Evolutionary conservation across 2,329 filamentous ascomycete genomes (phyloP).

Genomic region (Alternaria tenuissima): DNA sequence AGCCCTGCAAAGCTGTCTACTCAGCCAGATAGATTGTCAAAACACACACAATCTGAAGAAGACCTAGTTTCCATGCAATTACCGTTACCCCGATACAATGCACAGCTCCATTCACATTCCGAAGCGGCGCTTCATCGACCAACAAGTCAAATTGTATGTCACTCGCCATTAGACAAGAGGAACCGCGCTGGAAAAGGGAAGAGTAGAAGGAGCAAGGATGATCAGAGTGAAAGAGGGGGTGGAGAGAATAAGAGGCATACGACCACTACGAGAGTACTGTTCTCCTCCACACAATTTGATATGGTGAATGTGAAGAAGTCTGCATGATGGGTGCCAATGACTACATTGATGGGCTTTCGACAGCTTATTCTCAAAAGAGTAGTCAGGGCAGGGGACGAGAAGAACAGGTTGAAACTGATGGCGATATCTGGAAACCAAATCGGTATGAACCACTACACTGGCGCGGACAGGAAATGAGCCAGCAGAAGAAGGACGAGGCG

Average conservation of each 20-base stretch:
- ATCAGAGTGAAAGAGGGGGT: not conserved
- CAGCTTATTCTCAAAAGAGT: not conserved
- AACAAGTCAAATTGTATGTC: constrained; percentile 5
- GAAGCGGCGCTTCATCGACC: constrained; percentile 2
- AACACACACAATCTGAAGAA: constrained; percentile 9
- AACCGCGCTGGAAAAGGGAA: not conserved
- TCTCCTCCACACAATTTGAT: constrained; percentile 1
- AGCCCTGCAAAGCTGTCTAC: not conserved
- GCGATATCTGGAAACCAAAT: not conserved
- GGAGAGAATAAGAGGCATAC: not conserved
- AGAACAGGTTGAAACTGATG: not conserved
- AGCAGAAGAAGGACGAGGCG: not conserved
- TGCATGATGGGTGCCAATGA: not conserved
- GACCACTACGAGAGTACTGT: not conserved
- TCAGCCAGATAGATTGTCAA: not conserved
- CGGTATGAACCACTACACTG: not conserved
- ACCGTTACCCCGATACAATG: not conserved
- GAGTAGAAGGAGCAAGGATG: not conserved
- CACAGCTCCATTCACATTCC: not conserved
- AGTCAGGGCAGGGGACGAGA: not conserved
- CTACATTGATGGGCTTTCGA: not conserved
- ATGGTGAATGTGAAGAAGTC: not conserved
- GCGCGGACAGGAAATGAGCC: not conserved
- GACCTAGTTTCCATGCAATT: constrained; percentile 5
- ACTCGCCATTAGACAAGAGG: constrained; percentile 12